These are phyloP conservation scores for Aspergillus pseudoviridinutans DNA, from an alignment of 2,329 filamentous ascomycete genomes.

Conservation along the genomic window DNA sequence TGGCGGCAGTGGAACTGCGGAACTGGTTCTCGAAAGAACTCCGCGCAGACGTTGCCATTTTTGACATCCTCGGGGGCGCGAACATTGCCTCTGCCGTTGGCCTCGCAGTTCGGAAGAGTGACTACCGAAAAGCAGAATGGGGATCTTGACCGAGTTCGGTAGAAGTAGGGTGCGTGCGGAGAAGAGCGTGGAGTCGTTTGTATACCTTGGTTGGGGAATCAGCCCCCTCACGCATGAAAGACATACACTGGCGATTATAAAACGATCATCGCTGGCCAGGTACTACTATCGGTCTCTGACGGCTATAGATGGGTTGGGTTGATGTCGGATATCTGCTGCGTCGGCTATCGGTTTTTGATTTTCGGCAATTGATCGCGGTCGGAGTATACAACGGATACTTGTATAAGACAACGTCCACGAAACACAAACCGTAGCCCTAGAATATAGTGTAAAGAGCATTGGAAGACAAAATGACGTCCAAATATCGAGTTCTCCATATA, in stretches of 20 bases:
- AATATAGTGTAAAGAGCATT: background rate
- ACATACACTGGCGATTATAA: background rate
- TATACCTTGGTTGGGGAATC: background rate
- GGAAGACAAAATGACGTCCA: conserved; percentile 18
- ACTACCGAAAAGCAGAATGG: background rate
- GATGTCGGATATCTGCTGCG: background rate
- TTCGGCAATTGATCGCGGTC: background rate
- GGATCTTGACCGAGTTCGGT: background rate
- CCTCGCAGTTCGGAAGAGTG: background rate
- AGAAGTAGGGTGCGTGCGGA: background rate
- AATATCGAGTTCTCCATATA: conserved; percentile 41
- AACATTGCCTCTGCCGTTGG: background rate
- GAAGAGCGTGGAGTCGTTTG: background rate
- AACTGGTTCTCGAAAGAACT: conserved; percentile 2
- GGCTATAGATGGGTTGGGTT: background rate
- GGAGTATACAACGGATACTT: background rate
- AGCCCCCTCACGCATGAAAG: background rate
- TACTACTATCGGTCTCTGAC: background rate
- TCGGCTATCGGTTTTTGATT: background rate
- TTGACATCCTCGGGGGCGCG: background rate
- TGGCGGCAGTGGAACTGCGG: conserved; percentile 5
- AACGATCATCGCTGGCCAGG: background rate
- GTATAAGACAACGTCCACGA: background rate
- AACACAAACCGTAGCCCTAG: background rate
- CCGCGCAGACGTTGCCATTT: conserved; percentile 3